phyloP scores from a whole-genome alignment of 345 rosid species.

The Eucalyptus cloeziana region DNA sequence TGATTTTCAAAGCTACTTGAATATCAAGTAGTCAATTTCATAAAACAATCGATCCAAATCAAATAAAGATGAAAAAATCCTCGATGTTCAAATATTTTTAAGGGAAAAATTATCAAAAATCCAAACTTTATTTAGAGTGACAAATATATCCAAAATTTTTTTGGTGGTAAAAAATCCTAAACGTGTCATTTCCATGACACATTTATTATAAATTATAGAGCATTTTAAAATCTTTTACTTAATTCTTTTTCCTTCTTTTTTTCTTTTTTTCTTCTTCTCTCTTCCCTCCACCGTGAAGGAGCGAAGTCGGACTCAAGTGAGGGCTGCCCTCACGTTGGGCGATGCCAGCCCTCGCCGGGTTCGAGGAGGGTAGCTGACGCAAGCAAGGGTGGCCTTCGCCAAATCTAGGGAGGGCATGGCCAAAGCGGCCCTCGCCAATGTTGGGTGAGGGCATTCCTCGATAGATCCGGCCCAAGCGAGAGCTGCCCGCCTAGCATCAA shows the following conservation, averaged over 20 bases:
- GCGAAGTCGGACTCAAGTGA: rapidly evolving
- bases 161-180: too few relatives aligned
- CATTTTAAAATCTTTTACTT: too few relatives aligned
- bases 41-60: not conserved
- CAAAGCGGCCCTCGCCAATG: rapidly evolving
- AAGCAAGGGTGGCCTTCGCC: too few relatives aligned
- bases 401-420: too few relatives aligned
- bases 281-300: rapidly evolving
- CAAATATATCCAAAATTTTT: too few relatives aligned
- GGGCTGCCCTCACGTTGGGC: rapidly evolving
- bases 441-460: too few relatives aligned
- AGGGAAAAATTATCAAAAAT: too few relatives aligned
- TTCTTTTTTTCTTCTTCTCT: too few relatives aligned
- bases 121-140: too few relatives aligned
- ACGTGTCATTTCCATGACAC: rapidly evolving
- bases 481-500: rapidly evolving
- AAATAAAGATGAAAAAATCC: not conserved
- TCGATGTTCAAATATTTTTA: not conserved
- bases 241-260: too few relatives aligned
- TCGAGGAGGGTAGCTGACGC: rapidly evolving
- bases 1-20: not conserved
- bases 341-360: rapidly evolving
- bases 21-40: not conserved
- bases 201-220: too few relatives aligned
- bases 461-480: rapidly evolving